Base-by-base conservation (phyloP, 164 flowering plant species). In the Hamamelis virginiana region DNA sequence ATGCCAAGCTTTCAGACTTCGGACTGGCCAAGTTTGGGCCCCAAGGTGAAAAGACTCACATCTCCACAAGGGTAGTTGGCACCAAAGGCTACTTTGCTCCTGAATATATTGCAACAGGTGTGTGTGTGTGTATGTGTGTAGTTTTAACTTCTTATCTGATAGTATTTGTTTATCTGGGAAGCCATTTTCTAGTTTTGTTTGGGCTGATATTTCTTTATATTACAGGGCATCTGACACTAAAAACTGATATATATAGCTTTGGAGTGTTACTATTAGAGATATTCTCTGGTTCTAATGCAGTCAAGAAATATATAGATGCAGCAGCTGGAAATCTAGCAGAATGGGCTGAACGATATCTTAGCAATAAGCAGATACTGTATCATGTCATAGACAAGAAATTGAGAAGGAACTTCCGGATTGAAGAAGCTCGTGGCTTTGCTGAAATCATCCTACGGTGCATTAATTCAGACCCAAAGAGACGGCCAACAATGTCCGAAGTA, bases 21-120 rank as follows among this genome's bases (percentile, higher is more conserved):
- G 82, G 82, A 18, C 57, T 72, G n/a, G 78, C 82, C 5, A 75
- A 56, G 25, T 55, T 59, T 48, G 82, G 77, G 9, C 82, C 79
- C 1, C 48, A 53, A 50, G 73, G 48, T 16, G 75, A 51, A 18
- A 46, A 47, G 27, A 43, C 76, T 3, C 78, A 79, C 14, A 23
- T 73, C 13, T 52, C 61, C 15, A 69, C 79, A 9, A 60, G 73
- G 55, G 26, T 79, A 12, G 65, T 79, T 1, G 82, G 82, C 27
- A 79, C 79, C 22, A 69, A 28, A 58, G 82, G 82, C 45, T 79
- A 79, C 65, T 46, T 68, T 23, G 82, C 79, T 8, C 82, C 77
- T 27, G 82, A 79, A 62, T 79, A 79, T 62, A 25, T 60, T 4
- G 48, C 65, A 47, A 72, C 76, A 68, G 78, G 81, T 74, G 62